phyloP scores from a whole-genome alignment of 1,139 yeast species.

The Geotrichum siamense region DNA sequence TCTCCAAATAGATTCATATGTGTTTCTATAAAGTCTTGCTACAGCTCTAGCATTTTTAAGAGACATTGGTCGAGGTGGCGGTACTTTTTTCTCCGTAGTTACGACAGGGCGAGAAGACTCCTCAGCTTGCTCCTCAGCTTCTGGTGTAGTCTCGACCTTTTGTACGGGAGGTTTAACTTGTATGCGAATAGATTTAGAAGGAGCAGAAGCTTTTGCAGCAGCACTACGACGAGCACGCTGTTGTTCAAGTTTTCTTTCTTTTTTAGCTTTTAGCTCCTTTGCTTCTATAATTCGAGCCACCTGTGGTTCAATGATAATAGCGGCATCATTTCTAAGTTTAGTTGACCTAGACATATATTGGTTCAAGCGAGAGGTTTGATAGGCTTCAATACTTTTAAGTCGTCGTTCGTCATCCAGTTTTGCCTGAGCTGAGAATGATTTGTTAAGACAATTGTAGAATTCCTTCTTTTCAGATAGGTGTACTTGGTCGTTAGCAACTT shows the following conservation, averaged over 20 bases:
- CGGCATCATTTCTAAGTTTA: slow-evolving; percentile 3
- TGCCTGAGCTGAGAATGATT: not conserved
- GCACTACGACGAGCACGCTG: slow-evolving; percentile 2
- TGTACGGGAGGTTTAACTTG: not conserved
- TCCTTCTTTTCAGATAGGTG: slow-evolving; percentile 2
- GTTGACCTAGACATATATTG: not conserved
- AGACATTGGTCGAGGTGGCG: slow-evolving; percentile 1
- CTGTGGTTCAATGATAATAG: not conserved
- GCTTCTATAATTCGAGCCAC: slow-evolving; percentile 1
- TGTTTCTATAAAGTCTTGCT: slow-evolving; percentile 75
- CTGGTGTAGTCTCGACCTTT: not conserved
- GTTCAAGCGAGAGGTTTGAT: not conserved
- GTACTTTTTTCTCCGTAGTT: not conserved
- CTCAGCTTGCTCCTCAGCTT: not conserved
- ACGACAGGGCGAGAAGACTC: not conserved
- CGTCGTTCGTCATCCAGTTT: not conserved
- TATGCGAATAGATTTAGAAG: not conserved
- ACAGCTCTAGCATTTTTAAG: slow-evolving; percentile 66
- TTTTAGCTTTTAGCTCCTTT: slow-evolving; percentile 1
- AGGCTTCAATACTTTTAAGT: not conserved
- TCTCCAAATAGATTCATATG: slow-evolving; percentile 87
- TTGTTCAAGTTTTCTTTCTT: slow-evolving; percentile 1
- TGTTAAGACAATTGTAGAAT: not conserved
- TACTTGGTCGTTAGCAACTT: slow-evolving; percentile 4
- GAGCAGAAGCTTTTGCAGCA: not conserved